Base-by-base conservation (phyloP, 805 yeast species). In the Cephaloascus fragrans region DNA sequence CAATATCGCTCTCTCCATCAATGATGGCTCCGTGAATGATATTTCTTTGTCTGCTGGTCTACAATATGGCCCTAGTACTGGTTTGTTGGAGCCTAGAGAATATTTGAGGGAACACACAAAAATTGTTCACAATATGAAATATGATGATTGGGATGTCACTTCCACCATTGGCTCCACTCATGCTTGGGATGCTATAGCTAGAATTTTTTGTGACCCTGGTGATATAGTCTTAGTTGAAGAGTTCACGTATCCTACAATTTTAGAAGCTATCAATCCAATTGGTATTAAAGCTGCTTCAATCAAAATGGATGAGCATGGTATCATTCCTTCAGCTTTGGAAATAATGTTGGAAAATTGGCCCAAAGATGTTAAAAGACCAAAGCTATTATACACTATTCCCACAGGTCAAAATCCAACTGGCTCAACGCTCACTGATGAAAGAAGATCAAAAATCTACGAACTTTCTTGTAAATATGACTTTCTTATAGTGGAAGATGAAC, bases 331-430 rank as follows among this genome's bases (percentile, higher is more conserved):
- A 44, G 72, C 74, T 37, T 66, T 90, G 40, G 88, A 69, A 31
- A 49, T 56, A 9, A 59, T 80, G 39, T 63, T 90, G 51, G 73
- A 69, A 44, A 65, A 71, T 54, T 89, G 97, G 97, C 18, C 15
- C 8, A 14, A 6, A 14, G 69, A 69, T 12, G 79, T 64, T 40
- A 73, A 75, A 42, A 78, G 77, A 61, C 97, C 97, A 48, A 87
- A 83, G 61, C 66, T 90, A 43, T 69, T 90, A 50, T 93, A 93
- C 75, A 80, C 93, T 32, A 86, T 90, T 51, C 83, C 93, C 48
- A 93, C 97, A 6, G 98, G 98, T 45, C 97, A 93, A 68, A 90
- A 90, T 72, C 98, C 98, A 46, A 89, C 97, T 17, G 98, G 98
- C 32, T 80, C 95, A 3, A 83, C 87, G 18, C 67, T 93, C 51